Percentiles rank a stretch among this genome's conserved stretches.
Conservation (phyloP, 1,284 basidiomycete species). For the Erythrobasidium hasegawianum region DNA sequence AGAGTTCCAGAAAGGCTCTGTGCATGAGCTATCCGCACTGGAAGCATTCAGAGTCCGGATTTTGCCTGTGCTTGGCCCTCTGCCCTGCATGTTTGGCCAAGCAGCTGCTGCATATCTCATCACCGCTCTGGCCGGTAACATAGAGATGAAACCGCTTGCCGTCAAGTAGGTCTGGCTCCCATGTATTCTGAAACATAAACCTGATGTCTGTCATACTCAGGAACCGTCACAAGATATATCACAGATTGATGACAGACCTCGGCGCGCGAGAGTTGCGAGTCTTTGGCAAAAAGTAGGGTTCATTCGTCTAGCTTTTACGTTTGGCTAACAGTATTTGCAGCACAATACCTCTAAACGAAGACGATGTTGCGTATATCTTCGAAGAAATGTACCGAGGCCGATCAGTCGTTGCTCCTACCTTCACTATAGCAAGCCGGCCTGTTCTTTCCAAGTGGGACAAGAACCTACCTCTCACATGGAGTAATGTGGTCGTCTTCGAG, state of each 20-base stretch:
- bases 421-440: slow-evolving; percentile 65
- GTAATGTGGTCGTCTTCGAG: slow-evolving; percentile 80
- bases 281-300: slow-evolving; percentile 50
- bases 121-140: slow-evolving; percentile 74
- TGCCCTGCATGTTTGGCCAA: slow-evolving; percentile 63
- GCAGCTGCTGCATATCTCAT: slow-evolving; percentile 81
- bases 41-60: slow-evolving; percentile 92
- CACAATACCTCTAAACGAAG: slow-evolving; percentile 69
- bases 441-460: slow-evolving; percentile 76
- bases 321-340: background rate
- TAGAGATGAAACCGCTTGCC: slow-evolving; percentile 72
- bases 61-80: slow-evolving; percentile 71
- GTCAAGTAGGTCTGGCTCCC: too few species aligned
- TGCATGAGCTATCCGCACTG: slow-evolving; percentile 85
- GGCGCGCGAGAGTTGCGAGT: slow-evolving; percentile 66
- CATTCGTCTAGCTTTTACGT: background rate
- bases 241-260: slow-evolving; percentile 71
- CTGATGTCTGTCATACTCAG: slow-evolving; percentile 25
- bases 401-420: slow-evolving; percentile 66
- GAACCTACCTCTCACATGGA: slow-evolving; percentile 58
- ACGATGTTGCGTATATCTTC: slow-evolving; percentile 75
- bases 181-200: too few species aligned
- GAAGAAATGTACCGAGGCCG: slow-evolving; percentile 82
- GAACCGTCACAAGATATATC: slow-evolving; percentile 75
- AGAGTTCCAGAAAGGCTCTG: slow-evolving; percentile 82